phyloP scores from a whole-genome alignment of 2,329 filamentous ascomycete genomes.

The Metarhizium robertsii region DNA sequence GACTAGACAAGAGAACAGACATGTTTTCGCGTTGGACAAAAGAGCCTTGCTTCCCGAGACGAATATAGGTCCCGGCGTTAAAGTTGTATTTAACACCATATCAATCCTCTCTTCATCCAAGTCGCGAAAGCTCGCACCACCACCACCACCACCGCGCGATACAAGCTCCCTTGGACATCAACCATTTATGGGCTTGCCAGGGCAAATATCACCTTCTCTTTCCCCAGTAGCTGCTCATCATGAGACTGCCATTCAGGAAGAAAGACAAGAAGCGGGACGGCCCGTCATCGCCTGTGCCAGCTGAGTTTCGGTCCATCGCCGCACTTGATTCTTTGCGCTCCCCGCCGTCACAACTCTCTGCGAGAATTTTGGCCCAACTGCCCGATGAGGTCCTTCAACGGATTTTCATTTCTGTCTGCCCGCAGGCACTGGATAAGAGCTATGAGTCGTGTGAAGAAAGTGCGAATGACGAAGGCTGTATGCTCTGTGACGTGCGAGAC shows the following conservation, averaged over 20 bases:
- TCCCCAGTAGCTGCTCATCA: slow-evolving; percentile 8
- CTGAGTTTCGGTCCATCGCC: slow-evolving; percentile 19
- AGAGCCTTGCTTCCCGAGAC: not conserved
- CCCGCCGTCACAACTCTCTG: slow-evolving; percentile 31
- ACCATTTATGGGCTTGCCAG: not conserved
- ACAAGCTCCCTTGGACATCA: not conserved
- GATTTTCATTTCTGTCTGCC: slow-evolving; percentile 77
- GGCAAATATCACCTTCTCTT: not conserved
- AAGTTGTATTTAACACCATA: not conserved
- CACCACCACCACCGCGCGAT: not conserved
- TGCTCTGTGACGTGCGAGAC: slow-evolving; percentile 89
- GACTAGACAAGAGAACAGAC: not conserved
- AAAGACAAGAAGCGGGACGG: slow-evolving; percentile 27
- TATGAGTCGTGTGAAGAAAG: slow-evolving; percentile 80
- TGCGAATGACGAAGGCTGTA: slow-evolving; percentile 70
- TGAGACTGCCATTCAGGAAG: slow-evolving; percentile 27
- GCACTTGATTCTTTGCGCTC: slow-evolving; percentile 17
- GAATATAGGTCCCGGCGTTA: not conserved
- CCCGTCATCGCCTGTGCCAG: slow-evolving; percentile 13
- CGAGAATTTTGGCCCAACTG: slow-evolving; percentile 41
- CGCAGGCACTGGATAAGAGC: slow-evolving; percentile 66
- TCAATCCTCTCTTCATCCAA: not conserved
- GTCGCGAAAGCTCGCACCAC: not conserved
- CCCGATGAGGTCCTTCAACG: slow-evolving; percentile 60
- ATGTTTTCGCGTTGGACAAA: not conserved